Evolutionary conservation across 345 rosid genomes (phyloP), one percentile per base, ranked within the genome.

Genomic region (Citrus reticulata): DNA sequence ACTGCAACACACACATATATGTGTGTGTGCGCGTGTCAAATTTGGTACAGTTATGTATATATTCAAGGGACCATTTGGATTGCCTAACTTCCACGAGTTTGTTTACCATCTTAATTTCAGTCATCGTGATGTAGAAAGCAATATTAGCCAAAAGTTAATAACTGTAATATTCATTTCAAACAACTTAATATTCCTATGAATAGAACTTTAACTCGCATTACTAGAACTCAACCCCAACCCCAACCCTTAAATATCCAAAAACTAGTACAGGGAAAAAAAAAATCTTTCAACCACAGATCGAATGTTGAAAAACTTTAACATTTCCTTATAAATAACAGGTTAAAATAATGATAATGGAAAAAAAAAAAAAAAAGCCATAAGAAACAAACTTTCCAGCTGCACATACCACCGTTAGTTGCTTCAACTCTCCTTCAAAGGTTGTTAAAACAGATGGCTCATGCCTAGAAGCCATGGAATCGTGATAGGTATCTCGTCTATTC

Each of bases 321-420:
- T 22, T 62, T 54, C 61, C 10, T 34, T 35, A 24, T 14, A 30
- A 49, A 24, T 20, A 68, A 74, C 35, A 30, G 29, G 32, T 74
- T 74, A 42, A 74, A 6, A 16, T 27, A 62, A 73, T 8, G 14
- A 30, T 46, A 27, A 37, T 30, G 6, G n/a, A 5, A 14, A 40
- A 1, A 46, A 34, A 46, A 34, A 46, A 34, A 2, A 35, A 29
- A 9, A 34, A 34, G 35, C 40, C 8, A 37, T 17, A 59, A 46
- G 35, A 35, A 62, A 22, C 13, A 19, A 34, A 7, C 1, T 7
- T 72, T 66, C 63, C 73, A 54, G 51, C 32, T n/a, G 32, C 30
- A 78, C 94, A 49, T 90, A 96, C 99, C 88, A 86, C 91, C 85
- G 84, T 82, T 57, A 96, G 82, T 76, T 91, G 97, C 86, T 93